These are phyloP conservation scores for Venturia carpophila DNA, from an alignment of 2,329 filamentous ascomycete genomes.

Conservation along the genomic window DNA sequence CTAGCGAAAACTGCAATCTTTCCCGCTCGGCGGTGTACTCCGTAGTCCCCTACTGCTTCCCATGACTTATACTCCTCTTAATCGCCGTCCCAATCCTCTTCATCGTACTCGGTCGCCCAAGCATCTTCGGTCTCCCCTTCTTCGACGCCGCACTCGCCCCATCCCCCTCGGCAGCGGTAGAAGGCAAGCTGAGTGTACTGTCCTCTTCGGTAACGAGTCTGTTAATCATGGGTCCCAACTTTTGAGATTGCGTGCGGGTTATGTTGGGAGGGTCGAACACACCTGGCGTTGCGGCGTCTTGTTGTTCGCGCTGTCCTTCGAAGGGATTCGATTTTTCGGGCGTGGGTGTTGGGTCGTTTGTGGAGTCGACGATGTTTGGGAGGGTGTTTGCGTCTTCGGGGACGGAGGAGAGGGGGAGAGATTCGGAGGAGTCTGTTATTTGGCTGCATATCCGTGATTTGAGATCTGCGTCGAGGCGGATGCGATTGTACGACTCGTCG, in stretches of 20 bases:
- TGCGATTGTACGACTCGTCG: conserved; percentile 17
- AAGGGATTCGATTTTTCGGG: conserved; percentile 15
- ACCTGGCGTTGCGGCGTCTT: too few species aligned
- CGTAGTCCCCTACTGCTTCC: neutral
- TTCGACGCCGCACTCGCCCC: neutral
- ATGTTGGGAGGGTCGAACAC: neutral
- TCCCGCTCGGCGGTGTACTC: too few species aligned
- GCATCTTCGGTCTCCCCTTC: conserved; percentile 13
- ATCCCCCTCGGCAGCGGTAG: neutral
- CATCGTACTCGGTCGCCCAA: conserved; percentile 16
- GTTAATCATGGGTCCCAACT: neutral
- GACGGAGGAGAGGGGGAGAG: conserved; percentile 12
- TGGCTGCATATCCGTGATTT: conserved; percentile 13
- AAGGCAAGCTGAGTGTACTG: neutral
- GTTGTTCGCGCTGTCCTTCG: neutral
- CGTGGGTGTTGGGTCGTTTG: conserved; percentile 14
- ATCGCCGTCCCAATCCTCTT: conserved; percentile 17
- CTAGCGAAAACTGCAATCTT: too few species aligned
- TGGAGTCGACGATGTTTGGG: neutral
- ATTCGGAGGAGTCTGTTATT: conserved; percentile 17
- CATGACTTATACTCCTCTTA: conserved; percentile 13
- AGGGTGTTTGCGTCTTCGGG: neutral
- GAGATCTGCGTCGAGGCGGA: conserved; percentile 10
- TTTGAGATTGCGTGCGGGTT: neutral
- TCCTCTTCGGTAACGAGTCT: conserved; percentile 11